Conservation (phyloP, 148 eudicot species). For the Arctostaphylos glauca region DNA sequence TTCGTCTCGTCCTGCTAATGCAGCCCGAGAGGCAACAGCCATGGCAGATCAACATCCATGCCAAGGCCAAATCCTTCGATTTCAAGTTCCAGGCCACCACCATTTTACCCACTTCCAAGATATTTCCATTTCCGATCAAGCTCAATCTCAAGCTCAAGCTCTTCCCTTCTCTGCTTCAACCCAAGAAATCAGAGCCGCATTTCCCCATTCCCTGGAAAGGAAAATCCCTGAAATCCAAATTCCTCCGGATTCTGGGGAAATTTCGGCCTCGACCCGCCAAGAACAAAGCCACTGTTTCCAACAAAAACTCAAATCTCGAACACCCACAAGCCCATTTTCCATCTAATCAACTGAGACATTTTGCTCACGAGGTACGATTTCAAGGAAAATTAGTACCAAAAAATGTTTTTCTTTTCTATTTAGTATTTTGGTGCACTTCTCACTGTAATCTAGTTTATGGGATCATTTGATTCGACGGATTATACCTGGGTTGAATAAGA, state of each 20-base stretch:
- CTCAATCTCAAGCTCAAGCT: conserved; percentile 9
- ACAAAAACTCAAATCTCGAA: background rate
- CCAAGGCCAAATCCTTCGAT: conserved; percentile 11
- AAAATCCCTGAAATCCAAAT: conserved; percentile 10
- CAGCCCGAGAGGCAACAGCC: conserved; percentile 7
- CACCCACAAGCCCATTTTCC: conserved; percentile 11
- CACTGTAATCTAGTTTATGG: too few species aligned
- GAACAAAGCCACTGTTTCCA: background rate
- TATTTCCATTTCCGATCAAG: conserved; percentile 8
- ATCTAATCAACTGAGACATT: background rate
- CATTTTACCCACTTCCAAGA: conserved; percentile 1
- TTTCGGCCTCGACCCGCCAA: conserved; percentile 2
- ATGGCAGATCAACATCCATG: conserved; percentile 5
- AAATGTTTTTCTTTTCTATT: background rate
- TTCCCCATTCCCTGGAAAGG: background rate
- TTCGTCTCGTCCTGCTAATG: background rate
- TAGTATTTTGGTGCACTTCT: background rate
- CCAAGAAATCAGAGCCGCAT: conserved; percentile 9
- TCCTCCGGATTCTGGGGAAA: conserved; percentile 10
- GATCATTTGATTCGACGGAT: background rate
- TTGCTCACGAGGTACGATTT: background rate
- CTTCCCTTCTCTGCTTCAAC: background rate
- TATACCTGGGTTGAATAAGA: background rate
- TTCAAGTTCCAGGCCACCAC: conserved; percentile 14
- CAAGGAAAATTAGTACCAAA: background rate